A percentile compares a stretch with the other conserved stretches of the same genome.
Evolutionary conservation across 257 asterid species (phyloP).

Genomic region (Scutellaria minor): DNA sequence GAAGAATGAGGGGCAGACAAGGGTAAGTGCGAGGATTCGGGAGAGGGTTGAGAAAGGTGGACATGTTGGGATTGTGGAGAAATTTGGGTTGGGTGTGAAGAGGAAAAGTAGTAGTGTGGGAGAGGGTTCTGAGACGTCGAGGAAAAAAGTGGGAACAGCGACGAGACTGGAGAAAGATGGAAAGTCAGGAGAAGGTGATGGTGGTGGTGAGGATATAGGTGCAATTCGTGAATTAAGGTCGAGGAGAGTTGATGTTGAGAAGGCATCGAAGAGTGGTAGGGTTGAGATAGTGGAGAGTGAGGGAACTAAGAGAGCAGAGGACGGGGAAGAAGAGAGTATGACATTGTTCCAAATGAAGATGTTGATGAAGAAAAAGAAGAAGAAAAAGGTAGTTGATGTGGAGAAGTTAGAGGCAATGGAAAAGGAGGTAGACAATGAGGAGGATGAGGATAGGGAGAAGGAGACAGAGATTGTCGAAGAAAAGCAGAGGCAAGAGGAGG

Average conservation of each 20-base stretch:
- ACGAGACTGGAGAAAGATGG: constrained; percentile 14
- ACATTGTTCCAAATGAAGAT: constrained; percentile 80
- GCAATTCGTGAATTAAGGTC: constrained; percentile 26
- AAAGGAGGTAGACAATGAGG: constrained; percentile 28
- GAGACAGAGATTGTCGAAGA: constrained; percentile 14
- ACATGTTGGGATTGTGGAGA: constrained; percentile 47
- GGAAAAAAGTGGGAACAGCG: constrained; percentile 13
- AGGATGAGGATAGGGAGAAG: background rate
- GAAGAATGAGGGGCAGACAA: constrained; percentile 36
- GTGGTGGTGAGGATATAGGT: background rate
- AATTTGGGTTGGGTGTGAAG: constrained; percentile 41
- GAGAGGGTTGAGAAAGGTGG: constrained; percentile 52
- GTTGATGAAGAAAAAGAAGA: constrained; percentile 52
- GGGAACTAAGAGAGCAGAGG: constrained; percentile 39
- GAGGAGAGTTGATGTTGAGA: constrained; percentile 33
- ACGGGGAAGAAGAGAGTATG: constrained; percentile 67
- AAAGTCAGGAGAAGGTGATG: constrained; percentile 24
- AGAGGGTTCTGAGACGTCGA: constrained; percentile 43
- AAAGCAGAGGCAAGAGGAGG: constrained; percentile 24
- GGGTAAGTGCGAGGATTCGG: constrained; percentile 69
- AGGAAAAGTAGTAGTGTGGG: constrained; percentile 44
- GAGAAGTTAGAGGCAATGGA: constrained; percentile 31
- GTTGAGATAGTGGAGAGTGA: constrained; percentile 39
- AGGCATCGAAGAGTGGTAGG: constrained; percentile 30
- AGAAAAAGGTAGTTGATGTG: constrained; percentile 44